Evolutionary conservation across 73 alveolate genomes (phyloP).

Genomic region (Paramecium sexaurelia): DNA sequence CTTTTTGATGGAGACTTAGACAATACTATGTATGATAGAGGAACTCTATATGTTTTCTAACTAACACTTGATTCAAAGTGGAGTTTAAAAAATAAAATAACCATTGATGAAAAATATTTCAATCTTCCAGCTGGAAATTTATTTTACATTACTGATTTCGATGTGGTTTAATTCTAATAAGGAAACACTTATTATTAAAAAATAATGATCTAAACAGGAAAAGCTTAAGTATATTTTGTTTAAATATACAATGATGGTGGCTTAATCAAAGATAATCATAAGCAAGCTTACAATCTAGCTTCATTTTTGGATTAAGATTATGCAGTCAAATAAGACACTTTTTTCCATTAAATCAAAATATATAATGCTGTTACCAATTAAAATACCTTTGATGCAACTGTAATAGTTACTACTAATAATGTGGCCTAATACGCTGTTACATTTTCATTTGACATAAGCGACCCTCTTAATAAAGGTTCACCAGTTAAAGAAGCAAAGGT

Average conservation of each 20-base stretch:
- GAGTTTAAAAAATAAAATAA: not conserved
- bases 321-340: not conserved
- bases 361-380: not conserved
- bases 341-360: not conserved
- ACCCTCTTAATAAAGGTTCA: conserved; percentile 21
- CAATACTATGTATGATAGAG: not conserved
- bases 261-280: not conserved
- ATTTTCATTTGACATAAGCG: not conserved
- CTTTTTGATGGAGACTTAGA: not conserved
- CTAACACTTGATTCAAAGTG: not conserved
- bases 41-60: not conserved
- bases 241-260: not conserved
- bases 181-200: not conserved
- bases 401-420: not conserved
- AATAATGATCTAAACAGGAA: not conserved
- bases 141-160: conserved; percentile 3
- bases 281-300: not conserved
- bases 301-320: not conserved
- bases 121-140: not conserved
- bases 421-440: not conserved
- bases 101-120: not conserved
- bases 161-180: not conserved
- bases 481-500: not conserved
- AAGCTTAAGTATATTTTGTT: not conserved
- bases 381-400: not conserved